Percentiles rank a stretch among this genome's conserved stretches.
Conservation (phyloP, 2,329 filamentous ascomycete species). For the Fusarium sp. region DNA sequence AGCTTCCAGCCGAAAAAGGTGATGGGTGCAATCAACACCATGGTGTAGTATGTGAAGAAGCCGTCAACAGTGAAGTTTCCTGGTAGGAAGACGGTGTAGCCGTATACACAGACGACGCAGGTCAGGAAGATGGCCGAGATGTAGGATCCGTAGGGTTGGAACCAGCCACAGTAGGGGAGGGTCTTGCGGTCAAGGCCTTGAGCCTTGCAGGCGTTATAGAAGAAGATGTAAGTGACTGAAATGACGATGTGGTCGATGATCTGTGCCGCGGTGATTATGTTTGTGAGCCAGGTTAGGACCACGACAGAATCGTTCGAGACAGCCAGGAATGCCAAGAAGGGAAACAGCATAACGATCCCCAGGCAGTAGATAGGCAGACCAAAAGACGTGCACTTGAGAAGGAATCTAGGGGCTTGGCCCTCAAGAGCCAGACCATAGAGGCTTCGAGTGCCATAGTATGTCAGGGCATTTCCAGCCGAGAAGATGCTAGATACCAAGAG, state of each 20-base stretch:
- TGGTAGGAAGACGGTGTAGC: conserved; percentile 4
- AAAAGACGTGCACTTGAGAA: conserved; percentile 12
- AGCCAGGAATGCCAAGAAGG: conserved; percentile 7
- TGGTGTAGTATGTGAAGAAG: conserved; percentile 16
- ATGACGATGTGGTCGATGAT: conserved; percentile 16
- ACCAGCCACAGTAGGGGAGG: conserved; percentile 4
- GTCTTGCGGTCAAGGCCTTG: conserved; percentile 11
- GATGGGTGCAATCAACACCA: conserved; percentile 1
- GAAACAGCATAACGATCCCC: conserved; percentile 8
- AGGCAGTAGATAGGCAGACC: conserved; percentile 10
- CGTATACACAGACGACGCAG: conserved; percentile 1
- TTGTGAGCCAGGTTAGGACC: conserved; percentile 12
- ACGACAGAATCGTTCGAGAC: conserved; percentile 9
- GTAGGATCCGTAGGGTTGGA: conserved; percentile 8
- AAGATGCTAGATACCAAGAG: conserved; percentile 10
- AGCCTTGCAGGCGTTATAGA: conserved; percentile 13
- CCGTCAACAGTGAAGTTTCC: not conserved
- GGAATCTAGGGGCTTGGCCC: conserved; percentile 7
- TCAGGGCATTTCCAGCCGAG: conserved; percentile 3
- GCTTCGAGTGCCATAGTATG: conserved; percentile 6
- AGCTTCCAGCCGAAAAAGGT: conserved; percentile 10
- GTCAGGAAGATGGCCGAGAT: conserved; percentile 2
- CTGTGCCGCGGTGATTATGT: conserved; percentile 9
- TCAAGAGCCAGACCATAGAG: conserved; percentile 10
- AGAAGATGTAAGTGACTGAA: conserved; percentile 10